Evolutionary conservation across 78 protist species (phyloP), one percentile per base, ranked within the genome.

Genomic region (Dictyostelium firmibasis): DNA sequence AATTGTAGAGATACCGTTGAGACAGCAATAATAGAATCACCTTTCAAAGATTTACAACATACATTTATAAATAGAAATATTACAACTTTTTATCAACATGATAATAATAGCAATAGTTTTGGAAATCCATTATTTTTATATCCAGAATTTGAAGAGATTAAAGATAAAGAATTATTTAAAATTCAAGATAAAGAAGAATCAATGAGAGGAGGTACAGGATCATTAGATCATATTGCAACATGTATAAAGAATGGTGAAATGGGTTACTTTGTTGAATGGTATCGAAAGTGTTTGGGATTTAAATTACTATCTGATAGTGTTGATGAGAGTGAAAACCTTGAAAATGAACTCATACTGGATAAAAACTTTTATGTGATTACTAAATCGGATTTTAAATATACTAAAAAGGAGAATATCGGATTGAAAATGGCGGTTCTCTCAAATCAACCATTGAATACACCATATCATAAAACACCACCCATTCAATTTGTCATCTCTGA

Each of bases 371-470:
- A 82, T 60, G 75, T 82, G 10, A 82, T 82, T 23, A 33, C 31
- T 1, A 82, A 82, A 82, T 23, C n/a, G 0, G 86, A 82, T 82
- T 89, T 89, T 27, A 89, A 89, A 35, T 67, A 62, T 53, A 81
- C 57, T 0, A 84, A 79, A 10, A 84, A 67, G 23, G 94, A 89
- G 41, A 84, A 89, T 16, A 77, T 89, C 43, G 94, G 94, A 16
- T 33, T 89, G 5, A 78, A 81, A n/a, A 89, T 89, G 94, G 94
- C 79, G 1, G 94, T 89, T 1, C 50, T 89, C 0, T 89, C 94
- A 0, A 89, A 89, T 67, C 87, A 89, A 47, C 83, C 85, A 4
- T 72, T 78, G 23, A 60, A 84, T 43, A 57, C 43, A 25, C 8
- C 35, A 8, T 9, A 29, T 7, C 74, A 43, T 8, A 64, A 47